Conservation (phyloP, 2,329 filamentous ascomycete genomes). For the Pseudocercospora fijiensis region DNA sequence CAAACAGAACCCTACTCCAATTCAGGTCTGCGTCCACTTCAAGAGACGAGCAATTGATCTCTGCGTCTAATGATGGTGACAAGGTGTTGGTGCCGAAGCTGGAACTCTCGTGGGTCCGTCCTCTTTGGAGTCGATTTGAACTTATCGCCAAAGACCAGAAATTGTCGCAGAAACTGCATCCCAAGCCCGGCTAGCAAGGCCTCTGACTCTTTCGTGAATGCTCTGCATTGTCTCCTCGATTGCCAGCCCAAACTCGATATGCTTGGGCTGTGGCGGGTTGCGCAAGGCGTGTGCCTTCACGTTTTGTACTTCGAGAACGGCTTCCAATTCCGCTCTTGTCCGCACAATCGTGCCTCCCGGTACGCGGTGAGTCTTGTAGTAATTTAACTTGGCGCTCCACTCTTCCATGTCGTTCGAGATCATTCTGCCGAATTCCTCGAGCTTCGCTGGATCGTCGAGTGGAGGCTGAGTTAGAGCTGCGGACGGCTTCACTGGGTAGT, state of each 20-base stretch:
- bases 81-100: background rate
- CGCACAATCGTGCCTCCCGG: background rate
- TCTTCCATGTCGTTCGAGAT: slow-evolving; percentile 1
- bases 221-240: slow-evolving; percentile 2
- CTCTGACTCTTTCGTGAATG: background rate
- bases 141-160: background rate
- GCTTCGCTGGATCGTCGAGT: no score
- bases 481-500: background rate
- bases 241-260: background rate
- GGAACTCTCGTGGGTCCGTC: background rate
- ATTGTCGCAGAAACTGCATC: background rate
- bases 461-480: background rate
- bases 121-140: slow-evolving; percentile 1
- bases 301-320: no score
- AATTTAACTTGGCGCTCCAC: background rate
- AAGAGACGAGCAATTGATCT: background rate
- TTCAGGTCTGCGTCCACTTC: slow-evolving; percentile 3
- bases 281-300: no score
- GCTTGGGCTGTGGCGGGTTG: background rate
- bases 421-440: no score
- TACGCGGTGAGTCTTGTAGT: background rate
- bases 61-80: background rate
- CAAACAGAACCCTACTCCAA: slow-evolving; percentile 7
- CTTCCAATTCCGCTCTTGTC: no score
- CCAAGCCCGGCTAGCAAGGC: background rate